Conservation (phyloP, 352 stramenopile species). For the Phytophthora citrophthora region DNA sequence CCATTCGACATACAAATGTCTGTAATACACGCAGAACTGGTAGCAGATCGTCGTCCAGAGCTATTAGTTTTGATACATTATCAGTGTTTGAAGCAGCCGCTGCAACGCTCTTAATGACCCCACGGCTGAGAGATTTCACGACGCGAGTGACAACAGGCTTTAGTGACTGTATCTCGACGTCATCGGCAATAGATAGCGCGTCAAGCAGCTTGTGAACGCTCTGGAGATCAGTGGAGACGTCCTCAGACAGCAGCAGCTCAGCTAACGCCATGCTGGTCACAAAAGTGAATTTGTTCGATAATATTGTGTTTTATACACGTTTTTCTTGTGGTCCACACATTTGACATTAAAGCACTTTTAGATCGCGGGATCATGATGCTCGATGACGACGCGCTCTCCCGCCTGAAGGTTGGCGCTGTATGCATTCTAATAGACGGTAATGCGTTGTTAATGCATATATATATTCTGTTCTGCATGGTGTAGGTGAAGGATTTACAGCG, state of each 20-base stretch:
- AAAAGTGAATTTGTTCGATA: no score
- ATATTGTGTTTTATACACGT: no score
- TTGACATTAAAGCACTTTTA: no score
- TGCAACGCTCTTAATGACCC: conserved; percentile 24
- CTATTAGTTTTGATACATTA: conserved; percentile 15
- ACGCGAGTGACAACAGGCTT: conserved; percentile 7
- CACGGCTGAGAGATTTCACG: conserved; percentile 44
- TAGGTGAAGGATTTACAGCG: conserved; percentile 66
- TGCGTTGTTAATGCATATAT: no score
- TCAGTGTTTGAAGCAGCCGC: conserved; percentile 8
- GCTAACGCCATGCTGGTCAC: neutral
- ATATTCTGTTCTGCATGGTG: neutral
- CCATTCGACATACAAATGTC: conserved; percentile 20
- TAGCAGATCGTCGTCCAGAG: conserved; percentile 37
- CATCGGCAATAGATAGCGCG: conserved; percentile 1
- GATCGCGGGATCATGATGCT: conserved; percentile 19
- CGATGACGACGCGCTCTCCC: conserved; percentile 15
- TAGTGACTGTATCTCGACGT: conserved; percentile 11
- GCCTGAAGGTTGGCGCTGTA: conserved; percentile 27
- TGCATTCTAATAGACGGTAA: no score
- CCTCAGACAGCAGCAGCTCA: neutral
- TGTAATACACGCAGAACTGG: conserved; percentile 36
- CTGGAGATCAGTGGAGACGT: conserved; percentile 4
- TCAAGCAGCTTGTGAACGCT: conserved; percentile 20
- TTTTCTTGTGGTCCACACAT: no score